A percentile compares a stretch with the other conserved stretches of the same genome.
Conservation (phyloP, 2,329 filamentous ascomycete species). For the Aspergillus vadensis region DNA sequence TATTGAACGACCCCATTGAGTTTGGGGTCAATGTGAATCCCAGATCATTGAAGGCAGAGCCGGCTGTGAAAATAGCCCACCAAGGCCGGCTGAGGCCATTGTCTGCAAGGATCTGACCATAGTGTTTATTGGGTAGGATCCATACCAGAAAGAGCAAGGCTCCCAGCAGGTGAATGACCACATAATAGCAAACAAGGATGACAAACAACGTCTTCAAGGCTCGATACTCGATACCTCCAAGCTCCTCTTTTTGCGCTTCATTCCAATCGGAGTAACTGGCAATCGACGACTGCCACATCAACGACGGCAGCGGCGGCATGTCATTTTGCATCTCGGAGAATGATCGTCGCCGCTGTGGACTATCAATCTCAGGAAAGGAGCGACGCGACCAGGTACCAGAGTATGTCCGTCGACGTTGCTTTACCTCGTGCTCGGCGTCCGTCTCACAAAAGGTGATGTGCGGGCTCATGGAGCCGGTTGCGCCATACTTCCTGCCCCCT, state of each 20-base stretch:
- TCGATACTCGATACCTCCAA: slow-evolving; percentile 92
- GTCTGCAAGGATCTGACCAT: slow-evolving; percentile 61
- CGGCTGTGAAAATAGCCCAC: slow-evolving; percentile 87
- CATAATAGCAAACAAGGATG: slow-evolving; percentile 74
- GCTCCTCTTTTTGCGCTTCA: slow-evolving; percentile 84
- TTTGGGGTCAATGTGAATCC: slow-evolving; percentile 87
- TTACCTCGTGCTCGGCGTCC: slow-evolving; percentile 15
- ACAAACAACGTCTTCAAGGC: slow-evolving; percentile 79
- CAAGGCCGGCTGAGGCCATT: slow-evolving; percentile 67
- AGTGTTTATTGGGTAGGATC: slow-evolving; percentile 66
- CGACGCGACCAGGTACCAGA: slow-evolving; percentile 23
- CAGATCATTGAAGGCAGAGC: slow-evolving; percentile 86
- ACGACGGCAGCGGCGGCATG: slow-evolving; percentile 71
- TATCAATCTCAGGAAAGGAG: slow-evolving; percentile 22
- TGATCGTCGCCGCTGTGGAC: neutral
- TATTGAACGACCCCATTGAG: slow-evolving; percentile 86
- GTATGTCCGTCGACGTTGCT: slow-evolving; percentile 18
- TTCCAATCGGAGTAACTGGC: slow-evolving; percentile 89
- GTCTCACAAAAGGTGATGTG: slow-evolving; percentile 35
- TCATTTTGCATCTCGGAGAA: slow-evolving; percentile 12
- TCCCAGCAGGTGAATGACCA: slow-evolving; percentile 75
- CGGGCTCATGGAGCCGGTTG: slow-evolving; percentile 16
- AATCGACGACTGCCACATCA: slow-evolving; percentile 87
- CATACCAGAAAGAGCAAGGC: slow-evolving; percentile 73
- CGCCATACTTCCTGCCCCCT: slow-evolving; percentile 11